phyloP scores from a whole-genome alignment of 129 eudicot genomes.

The Apium graveolens region DNA sequence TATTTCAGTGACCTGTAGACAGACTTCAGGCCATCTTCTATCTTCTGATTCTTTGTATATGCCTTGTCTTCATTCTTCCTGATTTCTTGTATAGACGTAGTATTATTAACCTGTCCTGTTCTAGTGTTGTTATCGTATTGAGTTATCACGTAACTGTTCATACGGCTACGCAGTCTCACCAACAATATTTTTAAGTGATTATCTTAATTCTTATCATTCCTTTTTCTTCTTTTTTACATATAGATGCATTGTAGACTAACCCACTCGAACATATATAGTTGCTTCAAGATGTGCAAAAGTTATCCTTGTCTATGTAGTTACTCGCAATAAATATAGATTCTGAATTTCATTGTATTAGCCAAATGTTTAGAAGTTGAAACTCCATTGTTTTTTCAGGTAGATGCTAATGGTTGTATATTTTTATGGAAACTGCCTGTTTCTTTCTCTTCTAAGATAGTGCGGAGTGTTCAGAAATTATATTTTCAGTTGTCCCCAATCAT shows the following conservation, averaged over 20 bases:
- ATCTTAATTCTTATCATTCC: not conserved
- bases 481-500: slow-evolving; percentile 28
- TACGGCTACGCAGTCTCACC: too few species aligned
- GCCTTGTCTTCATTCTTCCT: too few species aligned
- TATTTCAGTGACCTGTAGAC: too few species aligned
- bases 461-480: slow-evolving; percentile 26
- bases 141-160: too few species aligned
- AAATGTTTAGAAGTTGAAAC: not conserved
- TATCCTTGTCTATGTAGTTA: not conserved
- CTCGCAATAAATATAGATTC: not conserved
- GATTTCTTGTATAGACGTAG: too few species aligned
- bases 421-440: slow-evolving; percentile 56
- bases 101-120: too few species aligned
- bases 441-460: slow-evolving; percentile 46
- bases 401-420: slow-evolving; percentile 58
- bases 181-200: not conserved
- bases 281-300: not conserved
- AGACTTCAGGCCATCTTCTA: too few species aligned
- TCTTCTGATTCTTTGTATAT: too few species aligned
- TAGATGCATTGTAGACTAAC: not conserved
- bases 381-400: slow-evolving; percentile 38
- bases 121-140: too few species aligned
- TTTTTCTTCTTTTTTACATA: not conserved
- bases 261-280: not conserved
- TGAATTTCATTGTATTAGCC: not conserved